Evolutionary conservation across 1,284 basidiomycete species (phyloP).

Genomic region (Cryptococcus jaspeensis): DNA sequence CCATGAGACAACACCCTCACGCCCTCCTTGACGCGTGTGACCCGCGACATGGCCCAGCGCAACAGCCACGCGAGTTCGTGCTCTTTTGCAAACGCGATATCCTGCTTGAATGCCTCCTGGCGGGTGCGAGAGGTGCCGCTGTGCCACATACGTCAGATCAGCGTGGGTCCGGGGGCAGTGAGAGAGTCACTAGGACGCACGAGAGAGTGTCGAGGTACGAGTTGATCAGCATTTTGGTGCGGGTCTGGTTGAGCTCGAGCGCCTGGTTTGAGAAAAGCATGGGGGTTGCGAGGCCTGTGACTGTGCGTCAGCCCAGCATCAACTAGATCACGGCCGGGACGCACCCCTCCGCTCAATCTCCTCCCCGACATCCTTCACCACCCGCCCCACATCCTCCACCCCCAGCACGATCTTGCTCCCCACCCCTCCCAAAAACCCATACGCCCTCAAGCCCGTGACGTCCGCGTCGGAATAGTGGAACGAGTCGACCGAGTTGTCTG

Average conservation of each 20-base stretch:
- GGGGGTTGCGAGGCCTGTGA: constrained; percentile 71
- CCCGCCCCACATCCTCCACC: constrained; percentile 66
- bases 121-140: constrained; percentile 4
- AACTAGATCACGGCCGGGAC: constrained; percentile 2
- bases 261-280: constrained; percentile 84
- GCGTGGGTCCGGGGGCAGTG: not conserved
- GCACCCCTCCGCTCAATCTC: constrained; percentile 65
- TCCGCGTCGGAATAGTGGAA: constrained; percentile 29
- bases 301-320: constrained; percentile 2
- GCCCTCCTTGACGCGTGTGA: constrained; percentile 58
- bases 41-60: constrained; percentile 76
- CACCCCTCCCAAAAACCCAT: constrained; percentile 41
- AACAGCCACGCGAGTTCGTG: constrained; percentile 82
- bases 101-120: constrained; percentile 61
- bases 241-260: constrained; percentile 70
- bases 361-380: constrained; percentile 67
- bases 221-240: constrained; percentile 70
- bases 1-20: constrained; percentile 63
- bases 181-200: constrained; percentile 44
- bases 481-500: constrained; percentile 32
- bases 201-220: constrained; percentile 60
- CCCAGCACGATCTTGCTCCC: constrained; percentile 58
- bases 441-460: constrained; percentile 20
- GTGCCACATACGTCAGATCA: not conserved
- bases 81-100: constrained; percentile 74